Percentiles rank a stretch among this genome's conserved stretches.
phyloP scores from a whole-genome alignment of 1,284 basidiomycete species.

The Puccinia novopanici region DNA sequence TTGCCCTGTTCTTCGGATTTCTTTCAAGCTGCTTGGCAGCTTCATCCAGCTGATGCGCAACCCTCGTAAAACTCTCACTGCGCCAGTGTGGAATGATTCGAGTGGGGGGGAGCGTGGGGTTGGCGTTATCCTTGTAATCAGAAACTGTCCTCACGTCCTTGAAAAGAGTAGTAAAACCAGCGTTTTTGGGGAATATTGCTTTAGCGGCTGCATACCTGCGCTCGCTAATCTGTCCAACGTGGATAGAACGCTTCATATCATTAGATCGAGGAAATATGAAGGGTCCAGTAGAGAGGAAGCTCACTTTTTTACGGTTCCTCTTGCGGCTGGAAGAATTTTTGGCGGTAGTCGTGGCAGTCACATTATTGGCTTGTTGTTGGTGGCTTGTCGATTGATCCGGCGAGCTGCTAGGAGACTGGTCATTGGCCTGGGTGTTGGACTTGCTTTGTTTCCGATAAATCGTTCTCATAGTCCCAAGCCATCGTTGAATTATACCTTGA shows the following conservation, averaged over 20 bases:
- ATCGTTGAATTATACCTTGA: slow-evolving; percentile 14
- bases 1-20: neutral
- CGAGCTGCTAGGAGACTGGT: neutral
- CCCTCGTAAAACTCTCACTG: slow-evolving; percentile 1
- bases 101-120: neutral
- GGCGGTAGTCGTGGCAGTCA: too few relatives aligned
- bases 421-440: neutral
- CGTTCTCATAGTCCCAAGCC: slow-evolving; percentile 9
- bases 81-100: slow-evolving; percentile 26
- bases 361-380: too few relatives aligned
- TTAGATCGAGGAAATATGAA: too few relatives aligned
- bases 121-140: slow-evolving; percentile 11
- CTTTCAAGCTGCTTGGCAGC: neutral
- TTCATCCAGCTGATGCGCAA: slow-evolving; percentile 24
- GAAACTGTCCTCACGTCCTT: neutral
- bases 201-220: neutral
- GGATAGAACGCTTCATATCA: too few relatives aligned
- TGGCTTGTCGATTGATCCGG: neutral
- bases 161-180: neutral
- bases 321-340: neutral
- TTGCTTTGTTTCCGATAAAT: neutral
- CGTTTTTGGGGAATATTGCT: neutral
- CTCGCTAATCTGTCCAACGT: slow-evolving; percentile 3
- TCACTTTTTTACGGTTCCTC: slow-evolving; percentile 7
- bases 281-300: neutral